A percentile compares a stretch with the other conserved stretches of the same genome.
Conservation (phyloP, 1,284 basidiomycete species). For the Polyporus tsugae region DNA sequence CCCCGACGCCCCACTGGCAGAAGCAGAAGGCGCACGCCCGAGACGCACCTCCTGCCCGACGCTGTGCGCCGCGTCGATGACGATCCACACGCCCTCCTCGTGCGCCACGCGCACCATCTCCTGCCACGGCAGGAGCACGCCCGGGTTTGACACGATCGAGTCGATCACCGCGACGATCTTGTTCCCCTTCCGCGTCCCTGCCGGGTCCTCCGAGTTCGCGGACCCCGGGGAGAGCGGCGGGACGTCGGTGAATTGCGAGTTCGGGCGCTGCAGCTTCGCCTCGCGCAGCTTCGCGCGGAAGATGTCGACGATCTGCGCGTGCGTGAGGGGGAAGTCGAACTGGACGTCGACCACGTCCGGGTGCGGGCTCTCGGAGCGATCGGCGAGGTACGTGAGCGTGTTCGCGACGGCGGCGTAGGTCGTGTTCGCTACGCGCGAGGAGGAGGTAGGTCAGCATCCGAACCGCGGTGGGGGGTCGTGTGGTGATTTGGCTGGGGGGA, state of each 20-base stretch:
- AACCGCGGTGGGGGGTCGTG: too few relatives aligned
- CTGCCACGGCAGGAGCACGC: slow-evolving; percentile 82
- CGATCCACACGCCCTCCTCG: slow-evolving; percentile 70
- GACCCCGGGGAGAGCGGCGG: slow-evolving; percentile 30
- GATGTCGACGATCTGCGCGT: slow-evolving; percentile 60
- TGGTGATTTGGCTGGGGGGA: background rate
- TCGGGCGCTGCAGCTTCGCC: slow-evolving; percentile 46
- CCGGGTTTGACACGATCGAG: slow-evolving; percentile 75
- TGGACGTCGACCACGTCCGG: slow-evolving; percentile 30
- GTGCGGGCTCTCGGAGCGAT: slow-evolving; percentile 45
- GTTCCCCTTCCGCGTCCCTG: slow-evolving; percentile 35
- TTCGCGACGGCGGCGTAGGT: slow-evolving; percentile 72
- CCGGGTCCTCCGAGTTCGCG: slow-evolving; percentile 7
- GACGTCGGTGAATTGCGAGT: slow-evolving; percentile 36
- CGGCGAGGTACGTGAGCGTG: slow-evolving; percentile 67
- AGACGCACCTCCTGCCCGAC: slow-evolving; percentile 59
- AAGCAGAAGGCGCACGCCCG: background rate
- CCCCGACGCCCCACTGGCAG: too few relatives aligned
- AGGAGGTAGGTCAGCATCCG: background rate
- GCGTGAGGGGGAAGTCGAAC: slow-evolving; percentile 61
- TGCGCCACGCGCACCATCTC: slow-evolving; percentile 75
- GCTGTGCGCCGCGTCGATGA: slow-evolving; percentile 88
- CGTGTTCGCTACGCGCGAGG: slow-evolving; percentile 32
- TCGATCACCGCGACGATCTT: slow-evolving; percentile 83
- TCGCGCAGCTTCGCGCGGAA: slow-evolving; percentile 55